phyloP scores from a whole-genome alignment of 2,329 filamentous ascomycete species.

The Hymenoscyphus fraxineus region DNA sequence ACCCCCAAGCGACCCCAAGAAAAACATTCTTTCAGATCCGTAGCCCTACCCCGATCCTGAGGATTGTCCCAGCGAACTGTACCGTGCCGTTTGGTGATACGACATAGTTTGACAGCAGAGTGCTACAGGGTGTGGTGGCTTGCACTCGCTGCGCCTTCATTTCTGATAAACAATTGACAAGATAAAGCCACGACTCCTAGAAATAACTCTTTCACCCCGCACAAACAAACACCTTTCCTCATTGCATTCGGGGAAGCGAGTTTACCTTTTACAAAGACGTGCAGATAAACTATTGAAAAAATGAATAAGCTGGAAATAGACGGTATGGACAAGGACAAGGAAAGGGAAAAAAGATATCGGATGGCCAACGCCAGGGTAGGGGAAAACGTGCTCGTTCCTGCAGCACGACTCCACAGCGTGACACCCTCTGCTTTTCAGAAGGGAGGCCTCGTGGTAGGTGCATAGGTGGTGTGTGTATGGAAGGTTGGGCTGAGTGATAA shows the following conservation, averaged over 20 bases:
- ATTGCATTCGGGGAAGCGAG: not conserved
- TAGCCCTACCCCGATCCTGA: not conserved
- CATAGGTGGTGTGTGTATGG: constrained; percentile 1
- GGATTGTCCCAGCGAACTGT: not conserved
- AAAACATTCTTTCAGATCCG: not conserved
- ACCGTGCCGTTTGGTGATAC: constrained; percentile 1
- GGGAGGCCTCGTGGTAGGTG: constrained; percentile 7
- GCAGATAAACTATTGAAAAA: constrained; percentile 11
- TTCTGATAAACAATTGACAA: not conserved
- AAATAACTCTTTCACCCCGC: constrained; percentile 4
- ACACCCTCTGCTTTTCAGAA: constrained; percentile 5
- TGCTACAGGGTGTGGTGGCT: constrained; percentile 4
- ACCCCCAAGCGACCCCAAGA: not conserved
- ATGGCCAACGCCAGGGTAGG: not conserved
- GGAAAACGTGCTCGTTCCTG: constrained; percentile 6
- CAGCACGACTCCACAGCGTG: not conserved
- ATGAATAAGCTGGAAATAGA: constrained; percentile 5
- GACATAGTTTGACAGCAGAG: not conserved
- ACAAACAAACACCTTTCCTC: constrained; percentile 3
- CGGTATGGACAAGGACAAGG: not conserved
- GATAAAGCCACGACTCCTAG: constrained; percentile 9
- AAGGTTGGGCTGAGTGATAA: constrained; percentile 8
- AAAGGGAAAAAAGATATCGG: not conserved
- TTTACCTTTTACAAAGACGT: constrained; percentile 1
- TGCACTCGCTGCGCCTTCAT: constrained; percentile 8